phyloP scores from a whole-genome alignment of 1,284 basidiomycete species.

The Ganoderma resinaceum region DNA sequence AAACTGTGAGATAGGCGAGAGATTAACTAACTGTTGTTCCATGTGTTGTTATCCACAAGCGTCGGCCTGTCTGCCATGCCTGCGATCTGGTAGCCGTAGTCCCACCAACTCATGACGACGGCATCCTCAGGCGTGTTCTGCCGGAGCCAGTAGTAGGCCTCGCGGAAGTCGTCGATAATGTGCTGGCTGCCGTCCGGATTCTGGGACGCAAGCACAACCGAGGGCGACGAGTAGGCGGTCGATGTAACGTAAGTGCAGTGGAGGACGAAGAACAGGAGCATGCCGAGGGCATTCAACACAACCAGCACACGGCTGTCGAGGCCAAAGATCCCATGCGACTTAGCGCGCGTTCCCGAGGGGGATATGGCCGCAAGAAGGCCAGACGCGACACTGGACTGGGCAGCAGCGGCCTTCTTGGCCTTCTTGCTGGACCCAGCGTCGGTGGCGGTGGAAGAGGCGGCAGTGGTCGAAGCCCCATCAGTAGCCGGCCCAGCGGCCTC shows the following conservation, averaged over 20 bases:
- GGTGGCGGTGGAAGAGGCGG: constrained; percentile 37
- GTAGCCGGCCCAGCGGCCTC: constrained; percentile 38
- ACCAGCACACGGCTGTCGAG: constrained; percentile 86
- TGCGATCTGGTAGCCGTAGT: constrained; percentile 99
- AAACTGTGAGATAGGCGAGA: not conserved
- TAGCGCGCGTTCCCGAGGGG: constrained; percentile 39
- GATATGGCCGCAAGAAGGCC: constrained; percentile 45
- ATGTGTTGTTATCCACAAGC: constrained; percentile 99
- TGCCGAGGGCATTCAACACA: constrained; percentile 76
- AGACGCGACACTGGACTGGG: constrained; percentile 47
- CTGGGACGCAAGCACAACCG: constrained; percentile 90
- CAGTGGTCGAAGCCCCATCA: constrained; percentile 39
- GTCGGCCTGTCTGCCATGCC: constrained; percentile 99
- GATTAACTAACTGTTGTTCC: constrained; percentile 92
- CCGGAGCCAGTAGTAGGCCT: constrained; percentile 99
- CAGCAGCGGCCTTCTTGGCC: constrained; percentile 45
- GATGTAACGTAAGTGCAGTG: constrained; percentile 99
- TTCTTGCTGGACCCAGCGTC: constrained; percentile 64
- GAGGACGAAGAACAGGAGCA: constrained; percentile 90
- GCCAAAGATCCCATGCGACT: constrained; percentile 76
- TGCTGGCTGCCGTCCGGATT: constrained; percentile 89
- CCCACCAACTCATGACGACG: constrained; percentile 99
- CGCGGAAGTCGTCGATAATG: constrained; percentile 99
- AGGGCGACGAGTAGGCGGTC: constrained; percentile 96
- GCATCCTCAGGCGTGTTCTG: constrained; percentile 94